Evolutionary conservation across 2,329 filamentous ascomycete species (phyloP).

Genomic region (Cordyceps militaris): DNA sequence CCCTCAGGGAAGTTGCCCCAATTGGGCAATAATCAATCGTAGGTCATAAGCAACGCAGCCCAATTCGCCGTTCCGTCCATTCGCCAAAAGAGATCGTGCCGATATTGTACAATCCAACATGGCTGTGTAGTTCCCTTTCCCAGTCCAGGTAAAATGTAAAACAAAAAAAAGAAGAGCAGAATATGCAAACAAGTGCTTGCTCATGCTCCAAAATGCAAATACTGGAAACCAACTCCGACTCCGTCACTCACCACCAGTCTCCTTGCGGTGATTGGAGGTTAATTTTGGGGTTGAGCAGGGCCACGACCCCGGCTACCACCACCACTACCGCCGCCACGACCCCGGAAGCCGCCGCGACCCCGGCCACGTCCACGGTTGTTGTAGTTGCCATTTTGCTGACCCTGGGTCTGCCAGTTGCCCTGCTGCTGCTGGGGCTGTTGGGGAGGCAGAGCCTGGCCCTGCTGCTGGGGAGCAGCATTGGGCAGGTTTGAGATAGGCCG

Average conservation of each 20-base stretch:
- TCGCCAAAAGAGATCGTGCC: constrained; percentile 28
- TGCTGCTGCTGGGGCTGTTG: constrained; percentile 26
- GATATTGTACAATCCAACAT: constrained; percentile 38
- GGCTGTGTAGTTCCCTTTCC: constrained; percentile 6
- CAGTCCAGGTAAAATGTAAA: constrained; percentile 18
- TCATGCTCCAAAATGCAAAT: constrained; percentile 20
- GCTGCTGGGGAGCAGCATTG: constrained; percentile 21
- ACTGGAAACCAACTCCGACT: constrained; percentile 15
- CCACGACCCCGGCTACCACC: constrained; percentile 29
- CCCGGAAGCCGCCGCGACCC: constrained; percentile 31
- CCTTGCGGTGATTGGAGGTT: constrained; percentile 22
- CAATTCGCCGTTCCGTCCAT: constrained; percentile 29
- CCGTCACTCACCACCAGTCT: constrained; percentile 21
- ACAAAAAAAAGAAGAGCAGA: constrained; percentile 23
- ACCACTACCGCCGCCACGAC: constrained; percentile 22
- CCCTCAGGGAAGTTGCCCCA: background rate
- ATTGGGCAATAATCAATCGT: constrained; percentile 17
- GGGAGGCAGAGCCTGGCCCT: constrained; percentile 21
- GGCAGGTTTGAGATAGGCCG: constrained; percentile 58
- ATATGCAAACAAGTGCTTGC: constrained; percentile 9
- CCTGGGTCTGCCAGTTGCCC: constrained; percentile 37
- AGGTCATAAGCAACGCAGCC: constrained; percentile 26
- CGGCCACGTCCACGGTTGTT: constrained; percentile 32
- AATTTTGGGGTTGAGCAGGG: constrained; percentile 29
- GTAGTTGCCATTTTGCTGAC: constrained; percentile 30